Base-by-base conservation (phyloP, 2,329 filamentous ascomycete species). In the Salinomyces thailandicus region DNA sequence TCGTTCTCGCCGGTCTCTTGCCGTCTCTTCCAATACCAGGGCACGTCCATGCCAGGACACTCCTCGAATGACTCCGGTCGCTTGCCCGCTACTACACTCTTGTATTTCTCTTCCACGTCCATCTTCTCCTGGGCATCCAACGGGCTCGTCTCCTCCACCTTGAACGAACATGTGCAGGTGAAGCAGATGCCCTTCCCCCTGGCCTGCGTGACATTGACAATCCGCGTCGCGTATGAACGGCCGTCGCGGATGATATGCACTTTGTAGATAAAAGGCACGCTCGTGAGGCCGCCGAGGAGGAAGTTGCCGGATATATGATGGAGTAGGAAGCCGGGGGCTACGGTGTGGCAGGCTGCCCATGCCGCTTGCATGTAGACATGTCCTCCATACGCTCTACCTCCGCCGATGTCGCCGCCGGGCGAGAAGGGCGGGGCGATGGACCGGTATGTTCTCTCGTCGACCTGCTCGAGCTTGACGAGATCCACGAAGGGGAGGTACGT, bases 311-410 rank as follows among this genome's bases (percentile, higher is more conserved):
- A 69, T 28, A 72, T 64, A 46, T 67, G 69, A 55, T 73, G 69
- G 15, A 75, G 57, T 18, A 72, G 49, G 33, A 71, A 67, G 2
- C 68, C 71, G 18, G 60, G 54, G 5, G 47, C 50, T 9, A 74
- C 67, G 2, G 71, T 75, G 42, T 73, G 66, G 6, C 67, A 66
- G 6, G 72, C 71, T 12, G 71, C 71, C 59, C 68, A 75, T 12
- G 67, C 69, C 19, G 71, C 66, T 52, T 75, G 72, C n/a, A 68
- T 66, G 45, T 67, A 74, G 4, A 73, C 69, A 55, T 75, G 70
- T 1, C 71, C 71, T 9, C 71, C 71, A 51, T 72, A 74, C 0
- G 69, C 64, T 11, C 62, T 52, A 19, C 31, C 27, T 29, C 12
- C 15, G 14, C 41, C 43, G n/a, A 49, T 27, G 14, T 39, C 35